Base-by-base conservation (phyloP, 73 alveolate genomes). In the Paraurostyla sp. region DNA sequence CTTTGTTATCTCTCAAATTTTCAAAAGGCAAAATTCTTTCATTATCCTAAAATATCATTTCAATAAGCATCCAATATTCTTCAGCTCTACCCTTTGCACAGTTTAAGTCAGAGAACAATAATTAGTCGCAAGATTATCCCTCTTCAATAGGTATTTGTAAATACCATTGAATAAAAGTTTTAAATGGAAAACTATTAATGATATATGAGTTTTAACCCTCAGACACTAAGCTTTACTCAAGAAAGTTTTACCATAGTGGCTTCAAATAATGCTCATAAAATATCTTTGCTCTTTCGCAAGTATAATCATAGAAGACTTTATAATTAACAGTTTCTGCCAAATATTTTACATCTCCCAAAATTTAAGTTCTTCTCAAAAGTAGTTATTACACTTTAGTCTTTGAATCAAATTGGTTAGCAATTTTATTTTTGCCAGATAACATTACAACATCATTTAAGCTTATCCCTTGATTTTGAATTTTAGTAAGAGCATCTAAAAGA, bases 251-350 rank as follows among this genome's bases (percentile, higher is more conserved):
- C 78, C 78, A 60, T 60, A 60, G 32, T 9, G 78, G 78, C 25
- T 16, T 3, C 9, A 60, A 29, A 33, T 60, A 60, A 30, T 60
- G 78, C 22, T 60, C 45, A 27, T 27, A 60, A 60, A 60, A 60
- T 25, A 60, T 60, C 50, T 60, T 60, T 4, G 78, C 78, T 60
- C 78, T 60, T 29, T 60, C 78, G 49, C 78, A 60, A 60, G 78
- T 60, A 60, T 60, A 60, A 9, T 60, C 78, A 9, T 16, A 27
- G 25, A 60, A 60, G 9, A 60, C 78, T 9, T 60, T 6, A 29
- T 60, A 60, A 60, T 60, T 60, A 27, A 60, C 78, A 13, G 52
- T 16, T 27, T 60, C 45, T 9, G 78, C 78, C 13, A 60, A 50
- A 30, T 9, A 33, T 32, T 25, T 30, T 9, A 60, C 78, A 9